Percentiles rank a stretch among this genome's conserved stretches.
phyloP scores from a whole-genome alignment of 352 stramenopile species.

The Phytopythium chamaehyphon region DNA sequence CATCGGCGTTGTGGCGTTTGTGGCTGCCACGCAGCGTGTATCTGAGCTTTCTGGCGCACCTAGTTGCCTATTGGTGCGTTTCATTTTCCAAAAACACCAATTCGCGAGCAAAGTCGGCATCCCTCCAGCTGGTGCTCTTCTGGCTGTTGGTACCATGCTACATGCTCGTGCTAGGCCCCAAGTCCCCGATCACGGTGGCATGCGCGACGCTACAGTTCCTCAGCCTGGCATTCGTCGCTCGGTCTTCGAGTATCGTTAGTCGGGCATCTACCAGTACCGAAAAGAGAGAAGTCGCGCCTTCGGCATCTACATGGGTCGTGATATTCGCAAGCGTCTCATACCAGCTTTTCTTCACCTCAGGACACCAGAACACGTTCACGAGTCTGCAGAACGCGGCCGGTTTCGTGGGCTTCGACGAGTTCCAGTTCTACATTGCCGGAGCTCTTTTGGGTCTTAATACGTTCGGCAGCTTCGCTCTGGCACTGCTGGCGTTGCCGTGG shows the following conservation, averaged over 20 bases:
- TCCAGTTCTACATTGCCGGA: conserved; percentile 73
- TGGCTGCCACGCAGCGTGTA: conserved; percentile 62
- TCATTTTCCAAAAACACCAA: neutral
- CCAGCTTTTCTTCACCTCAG: conserved; percentile 84
- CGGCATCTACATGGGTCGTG: conserved; percentile 28
- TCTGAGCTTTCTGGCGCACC: conserved; percentile 23
- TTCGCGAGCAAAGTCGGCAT: neutral
- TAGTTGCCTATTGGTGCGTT: conserved; percentile 5
- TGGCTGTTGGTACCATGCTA: conserved; percentile 43
- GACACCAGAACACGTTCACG: conserved; percentile 88
- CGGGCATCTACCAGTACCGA: neutral
- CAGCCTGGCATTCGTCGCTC: conserved; percentile 36
- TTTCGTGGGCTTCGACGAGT: conserved; percentile 88
- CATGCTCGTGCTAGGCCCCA: conserved; percentile 62
- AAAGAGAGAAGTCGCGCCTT: no score
- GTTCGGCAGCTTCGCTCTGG: conserved; percentile 68
- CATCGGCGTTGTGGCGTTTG: conserved; percentile 30
- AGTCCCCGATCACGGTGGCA: conserved; percentile 51
- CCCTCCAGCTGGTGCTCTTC: conserved; percentile 14
- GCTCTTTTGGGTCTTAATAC: conserved; percentile 85
- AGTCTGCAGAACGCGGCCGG: conserved; percentile 87
- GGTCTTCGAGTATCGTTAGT: neutral
- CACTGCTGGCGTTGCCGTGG: conserved; percentile 33
- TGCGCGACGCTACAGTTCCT: conserved; percentile 35
- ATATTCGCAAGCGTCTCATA: conserved; percentile 58